Percentiles rank a stretch among this genome's conserved stretches.
Evolutionary conservation across 1,139 yeast species (phyloP).

Genomic region (Meyerozyma carpophila): DNA sequence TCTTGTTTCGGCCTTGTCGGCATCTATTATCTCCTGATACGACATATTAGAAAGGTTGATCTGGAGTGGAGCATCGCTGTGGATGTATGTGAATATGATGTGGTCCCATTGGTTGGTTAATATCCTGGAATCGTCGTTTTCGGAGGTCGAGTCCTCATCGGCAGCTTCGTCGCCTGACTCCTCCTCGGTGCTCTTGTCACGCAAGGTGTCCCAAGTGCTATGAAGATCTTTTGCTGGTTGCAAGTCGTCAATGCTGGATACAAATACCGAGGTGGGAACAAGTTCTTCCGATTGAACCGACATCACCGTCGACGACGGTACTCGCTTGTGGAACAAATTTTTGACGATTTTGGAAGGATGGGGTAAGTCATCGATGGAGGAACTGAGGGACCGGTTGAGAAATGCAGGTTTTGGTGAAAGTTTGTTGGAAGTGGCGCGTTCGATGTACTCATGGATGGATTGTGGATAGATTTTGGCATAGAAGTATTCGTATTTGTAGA

Average conservation of each 20-base stretch:
- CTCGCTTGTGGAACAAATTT: conserved; percentile 1
- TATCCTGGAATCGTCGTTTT: conserved; percentile 6
- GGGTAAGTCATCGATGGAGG: conserved; percentile 9
- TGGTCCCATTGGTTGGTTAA: conserved; percentile 24
- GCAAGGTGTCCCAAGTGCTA: conserved; percentile 26
- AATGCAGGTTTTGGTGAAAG: conserved; percentile 7
- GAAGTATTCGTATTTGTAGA: conserved; percentile 34
- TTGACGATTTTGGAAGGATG: conserved; percentile 8
- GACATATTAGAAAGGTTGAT: conserved; percentile 38
- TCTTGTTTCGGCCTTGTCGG: conserved; percentile 15
- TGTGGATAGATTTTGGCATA: conserved; percentile 18
- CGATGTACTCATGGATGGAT: background rate
- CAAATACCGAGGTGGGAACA: conserved; percentile 23
- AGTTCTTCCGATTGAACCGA: conserved; percentile 14
- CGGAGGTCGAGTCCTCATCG: conserved; percentile 3
- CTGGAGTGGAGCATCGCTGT: conserved; percentile 37
- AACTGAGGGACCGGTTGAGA: conserved; percentile 11
- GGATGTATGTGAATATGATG: conserved; percentile 23
- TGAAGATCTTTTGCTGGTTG: conserved; percentile 9
- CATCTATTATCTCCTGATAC: conserved; percentile 26
- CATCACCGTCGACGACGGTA: conserved; percentile 5
- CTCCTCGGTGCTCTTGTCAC: conserved; percentile 16
- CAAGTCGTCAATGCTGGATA: conserved; percentile 30
- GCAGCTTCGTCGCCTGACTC: conserved; percentile 11
- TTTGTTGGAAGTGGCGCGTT: background rate